Base-by-base conservation (phyloP, 495 filamentous ascomycete species). In the Xanthoparmelia taractica region DNA sequence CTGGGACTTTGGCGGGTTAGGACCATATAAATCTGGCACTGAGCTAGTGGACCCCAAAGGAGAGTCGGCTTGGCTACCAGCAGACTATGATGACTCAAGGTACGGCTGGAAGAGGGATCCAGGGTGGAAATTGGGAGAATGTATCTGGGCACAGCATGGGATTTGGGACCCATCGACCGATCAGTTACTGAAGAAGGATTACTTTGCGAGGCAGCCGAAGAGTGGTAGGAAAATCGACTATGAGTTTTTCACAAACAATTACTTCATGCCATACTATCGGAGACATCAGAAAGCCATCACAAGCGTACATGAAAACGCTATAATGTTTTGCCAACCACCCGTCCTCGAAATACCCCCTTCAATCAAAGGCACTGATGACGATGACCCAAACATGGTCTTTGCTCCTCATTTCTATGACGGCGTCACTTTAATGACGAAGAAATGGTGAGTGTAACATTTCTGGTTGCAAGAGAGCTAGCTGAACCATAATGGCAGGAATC, bases 351-450 rank as follows among this genome's bases (percentile, higher is more conserved):
- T 97, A 5, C 94, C 94, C 0, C 94, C 94, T 0, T 79, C 79
- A 41, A 84, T 97, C 65, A 96, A 96, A 72, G 92, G 87, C 12
- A 95, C 94, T 0, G 76, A 79, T 52, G 92, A 97, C 70, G 92
- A 96, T 68, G 91, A 97, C 69, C 86, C 86, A 11, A 87, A 88
- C 56, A 87, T 97, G 83, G 88, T 92, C 15, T 97, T 96, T 72
- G 85, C 94, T 4, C 91, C 91, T 15, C 94, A 98, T 75, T 98
- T 87, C 71, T 98, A 98, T 72, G 94, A 98, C 71, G 94, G 95
- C 17, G 85, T 98, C 29, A 98, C 94, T 0, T 81, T 98, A 41
- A 87, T 98, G 83, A 97, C 90, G 27, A 98, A 98, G 76, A 95
- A 95, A 73, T 98, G 95, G 94, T 85, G 68, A 58, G 77, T 68